A percentile compares a stretch with the other conserved stretches of the same genome.
Evolutionary conservation across 352 stramenopile genomes (phyloP).

Genomic region (Elongisporangium prolatum): DNA sequence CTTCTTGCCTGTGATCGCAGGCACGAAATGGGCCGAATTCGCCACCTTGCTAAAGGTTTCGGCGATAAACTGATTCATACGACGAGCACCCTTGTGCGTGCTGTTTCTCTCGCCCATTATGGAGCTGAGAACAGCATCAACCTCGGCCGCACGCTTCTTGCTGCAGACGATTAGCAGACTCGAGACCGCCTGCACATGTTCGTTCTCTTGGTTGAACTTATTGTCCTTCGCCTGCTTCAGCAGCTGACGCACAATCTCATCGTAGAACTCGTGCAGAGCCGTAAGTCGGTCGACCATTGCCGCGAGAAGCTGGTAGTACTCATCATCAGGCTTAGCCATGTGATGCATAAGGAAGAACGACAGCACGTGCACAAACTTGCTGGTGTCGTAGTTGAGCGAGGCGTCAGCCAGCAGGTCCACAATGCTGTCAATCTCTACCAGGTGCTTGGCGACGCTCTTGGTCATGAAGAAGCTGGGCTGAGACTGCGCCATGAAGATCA

Average conservation of each 20-base stretch:
- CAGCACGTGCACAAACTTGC: slow-evolving; percentile 64
- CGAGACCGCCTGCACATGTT: slow-evolving; percentile 39
- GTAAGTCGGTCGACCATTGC: slow-evolving; percentile 36
- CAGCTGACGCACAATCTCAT: slow-evolving; percentile 45
- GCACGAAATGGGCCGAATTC: slow-evolving; percentile 77
- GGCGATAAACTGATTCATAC: slow-evolving; percentile 53
- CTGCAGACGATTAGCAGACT: slow-evolving; percentile 40
- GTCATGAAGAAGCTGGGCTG: slow-evolving; percentile 65
- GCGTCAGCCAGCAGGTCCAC: slow-evolving; percentile 62
- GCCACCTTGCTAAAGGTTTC: slow-evolving; percentile 65
- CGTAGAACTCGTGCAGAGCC: slow-evolving; percentile 38
- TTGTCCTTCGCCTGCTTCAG: slow-evolving; percentile 34
- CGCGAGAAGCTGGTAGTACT: slow-evolving; percentile 27
- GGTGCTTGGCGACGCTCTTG: slow-evolving; percentile 49
- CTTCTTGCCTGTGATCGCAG: slow-evolving; percentile 21
- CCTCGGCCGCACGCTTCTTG: slow-evolving; percentile 53
- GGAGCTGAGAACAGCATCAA: slow-evolving; percentile 34
- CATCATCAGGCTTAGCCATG: slow-evolving; percentile 32
- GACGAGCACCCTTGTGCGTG: slow-evolving; percentile 46
- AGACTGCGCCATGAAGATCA: slow-evolving; percentile 71
- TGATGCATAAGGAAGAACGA: slow-evolving; percentile 42
- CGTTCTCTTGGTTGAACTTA: slow-evolving; percentile 31
- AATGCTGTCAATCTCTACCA: slow-evolving; percentile 63
- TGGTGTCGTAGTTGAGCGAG: slow-evolving; percentile 62
- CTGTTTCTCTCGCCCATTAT: slow-evolving; percentile 23